These are phyloP conservation scores for Penicillium samsonianum DNA, from an alignment of 495 filamentous ascomycete species.

Conservation along the genomic window DNA sequence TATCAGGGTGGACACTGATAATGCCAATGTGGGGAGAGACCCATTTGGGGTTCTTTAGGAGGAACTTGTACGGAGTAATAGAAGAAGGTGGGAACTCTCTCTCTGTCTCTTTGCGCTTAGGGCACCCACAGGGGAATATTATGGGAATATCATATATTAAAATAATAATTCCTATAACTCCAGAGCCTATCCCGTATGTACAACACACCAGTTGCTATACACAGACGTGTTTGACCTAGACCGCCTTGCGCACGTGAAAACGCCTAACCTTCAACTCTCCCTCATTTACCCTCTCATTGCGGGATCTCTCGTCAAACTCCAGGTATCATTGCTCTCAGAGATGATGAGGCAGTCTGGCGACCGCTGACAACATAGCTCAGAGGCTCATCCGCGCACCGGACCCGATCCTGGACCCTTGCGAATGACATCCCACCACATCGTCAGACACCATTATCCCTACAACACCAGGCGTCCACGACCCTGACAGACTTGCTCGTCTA, in stretches of 20 bases:
- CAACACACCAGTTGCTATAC: neutral
- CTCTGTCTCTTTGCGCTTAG: constrained; percentile 7
- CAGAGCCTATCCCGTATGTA: neutral
- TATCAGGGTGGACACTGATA: constrained; percentile 17
- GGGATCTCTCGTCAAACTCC: neutral
- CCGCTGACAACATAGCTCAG: constrained; percentile 15
- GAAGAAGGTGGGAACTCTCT: constrained; percentile 1
- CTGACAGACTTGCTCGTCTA: constrained; percentile 3
- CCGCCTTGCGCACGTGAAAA: constrained; percentile 37
- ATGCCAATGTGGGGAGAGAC: constrained; percentile 18
- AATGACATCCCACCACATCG: constrained; percentile 21
- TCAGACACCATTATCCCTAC: constrained; percentile 7
- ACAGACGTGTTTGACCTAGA: constrained; percentile 20
- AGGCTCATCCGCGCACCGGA: constrained; percentile 5
- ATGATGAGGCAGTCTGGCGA: constrained; percentile 8
- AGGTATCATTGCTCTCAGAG: constrained; percentile 7
- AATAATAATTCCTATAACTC: neutral
- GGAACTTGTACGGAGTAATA: constrained; percentile 3
- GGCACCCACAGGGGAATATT: constrained; percentile 5
- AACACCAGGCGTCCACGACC: constrained; percentile 10
- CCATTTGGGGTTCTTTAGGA: constrained; percentile 4
- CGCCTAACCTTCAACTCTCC: constrained; percentile 16
- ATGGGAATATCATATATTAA: constrained; percentile 4
- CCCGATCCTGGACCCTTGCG: constrained; percentile 14
- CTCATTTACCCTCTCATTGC: constrained; percentile 3